Percentiles rank a stretch among this genome's conserved stretches.
Evolutionary conservation across 129 eudicot species (phyloP).

Genomic region (Logfia minima): DNA sequence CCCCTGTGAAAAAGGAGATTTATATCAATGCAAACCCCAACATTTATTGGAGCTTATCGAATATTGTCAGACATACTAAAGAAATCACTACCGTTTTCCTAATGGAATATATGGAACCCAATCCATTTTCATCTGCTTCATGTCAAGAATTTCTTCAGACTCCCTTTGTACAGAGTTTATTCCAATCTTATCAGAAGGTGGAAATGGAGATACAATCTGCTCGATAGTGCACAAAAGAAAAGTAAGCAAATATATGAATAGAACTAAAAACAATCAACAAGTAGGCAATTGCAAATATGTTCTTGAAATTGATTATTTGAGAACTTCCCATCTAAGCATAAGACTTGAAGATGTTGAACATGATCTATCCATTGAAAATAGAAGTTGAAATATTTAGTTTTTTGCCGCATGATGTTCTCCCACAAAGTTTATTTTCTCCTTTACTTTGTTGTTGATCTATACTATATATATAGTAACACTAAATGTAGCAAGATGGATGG

Average conservation of each 20-base stretch:
- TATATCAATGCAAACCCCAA: slow-evolving; percentile 2
- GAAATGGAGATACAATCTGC: slow-evolving; percentile 83
- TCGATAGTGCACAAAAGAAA: slow-evolving; percentile 3
- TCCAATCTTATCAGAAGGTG: slow-evolving; percentile 93
- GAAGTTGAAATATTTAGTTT: not conserved
- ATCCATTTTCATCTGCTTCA: slow-evolving; percentile 94
- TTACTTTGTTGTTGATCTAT: not conserved
- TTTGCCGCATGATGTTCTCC: not conserved
- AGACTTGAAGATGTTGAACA: not conserved
- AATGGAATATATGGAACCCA: slow-evolving; percentile 92
- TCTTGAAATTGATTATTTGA: not conserved
- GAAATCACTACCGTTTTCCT: slow-evolving; percentile 50
- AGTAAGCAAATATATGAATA: not conserved
- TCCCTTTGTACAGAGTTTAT: slow-evolving; percentile 81
- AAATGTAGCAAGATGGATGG: not conserved
- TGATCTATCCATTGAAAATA: not conserved
- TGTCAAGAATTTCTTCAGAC: slow-evolving; percentile 77
- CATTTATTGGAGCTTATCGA: not conserved
- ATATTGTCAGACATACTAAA: not conserved
- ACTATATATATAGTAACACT: not conserved
- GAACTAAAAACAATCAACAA: not conserved
- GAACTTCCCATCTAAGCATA: not conserved
- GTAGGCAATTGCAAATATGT: not conserved
- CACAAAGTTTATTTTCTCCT: not conserved
- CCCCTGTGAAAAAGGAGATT: slow-evolving; percentile 42